Base-by-base conservation (phyloP, 345 rosid species). In the Syzygium aromaticum region DNA sequence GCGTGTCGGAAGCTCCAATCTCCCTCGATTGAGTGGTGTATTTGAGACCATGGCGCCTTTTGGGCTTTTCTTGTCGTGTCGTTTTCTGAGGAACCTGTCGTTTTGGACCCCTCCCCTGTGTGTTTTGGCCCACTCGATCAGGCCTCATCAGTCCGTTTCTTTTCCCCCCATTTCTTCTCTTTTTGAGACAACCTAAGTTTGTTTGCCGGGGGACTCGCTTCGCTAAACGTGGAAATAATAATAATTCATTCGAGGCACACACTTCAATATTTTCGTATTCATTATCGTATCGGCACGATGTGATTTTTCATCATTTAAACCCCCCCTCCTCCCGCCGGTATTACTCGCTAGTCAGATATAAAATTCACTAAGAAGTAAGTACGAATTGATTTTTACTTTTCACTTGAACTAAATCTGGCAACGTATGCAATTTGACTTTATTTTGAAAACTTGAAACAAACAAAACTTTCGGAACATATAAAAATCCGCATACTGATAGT, bases 341-440 rank as follows among this genome's bases (percentile, higher is more conserved):
- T 67, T 67, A 67, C 11, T 67, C 23, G 2, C 6, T 3, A 3
- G 21, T 0, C 3, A 3, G 0, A 64, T 5, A 30, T 16, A 16
- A 64, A 63, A 30, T 2, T 0, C 0, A 17, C 16, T 0, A 5
- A 16, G 1, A 16, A 30, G n/a, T n/a, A n/a, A n/a, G 7, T 19
- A 38, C 0, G 0, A 10, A 73, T 11, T 0, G 4, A 7, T 12
- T 19, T 73, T 19, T 73, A 10, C 4, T 73, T 0, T 19, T 38
- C 49, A 10, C 14, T 19, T 38, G 10, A 73, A 33, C 6, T 73
- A 1, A 73, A 38, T 73, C 14, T 73, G 1, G 4, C 0, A 1
- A 14, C 5, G 80, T 4, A 11, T 38, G 2, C 6, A 38, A 17
- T 73, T 73, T 73, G 80, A 38, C 46, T 38, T 6, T 2, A 33